phyloP scores from a whole-genome alignment of 768 basidiomycete species.

The Mycena albidolilacea region DNA sequence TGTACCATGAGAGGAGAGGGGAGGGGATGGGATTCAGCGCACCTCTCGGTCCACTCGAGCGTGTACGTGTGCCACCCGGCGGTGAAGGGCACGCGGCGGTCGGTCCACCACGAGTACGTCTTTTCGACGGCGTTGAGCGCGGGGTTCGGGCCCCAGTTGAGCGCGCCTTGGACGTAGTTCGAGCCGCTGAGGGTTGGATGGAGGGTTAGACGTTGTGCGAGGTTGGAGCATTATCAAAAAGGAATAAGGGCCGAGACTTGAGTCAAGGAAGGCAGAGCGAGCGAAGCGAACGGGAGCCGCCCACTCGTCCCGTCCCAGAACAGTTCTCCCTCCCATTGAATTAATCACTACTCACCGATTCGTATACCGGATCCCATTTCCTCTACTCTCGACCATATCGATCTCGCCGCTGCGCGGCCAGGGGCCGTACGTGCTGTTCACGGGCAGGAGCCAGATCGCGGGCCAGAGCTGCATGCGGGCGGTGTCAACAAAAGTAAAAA shows the following conservation, averaged over 20 bases:
- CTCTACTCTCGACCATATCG: constrained; percentile 79
- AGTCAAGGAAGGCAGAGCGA: too few relatives aligned
- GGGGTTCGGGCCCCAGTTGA: constrained; percentile 83
- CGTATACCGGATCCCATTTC: constrained; percentile 72
- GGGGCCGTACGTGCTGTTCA: constrained; percentile 73
- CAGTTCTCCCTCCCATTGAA: too few relatives aligned
- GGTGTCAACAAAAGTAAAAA: too few relatives aligned
- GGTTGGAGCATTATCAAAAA: too few relatives aligned
- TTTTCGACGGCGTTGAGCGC: constrained; percentile 73
- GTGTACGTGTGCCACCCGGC: constrained; percentile 83
- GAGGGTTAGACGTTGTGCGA: not conserved
- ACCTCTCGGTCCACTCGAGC: constrained; percentile 81
- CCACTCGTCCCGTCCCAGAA: too few relatives aligned
- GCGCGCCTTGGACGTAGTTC: constrained; percentile 74
- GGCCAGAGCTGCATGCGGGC: constrained; percentile 71
- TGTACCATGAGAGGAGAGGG: too few relatives aligned
- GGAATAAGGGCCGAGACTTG: too few relatives aligned
- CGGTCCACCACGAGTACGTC: constrained; percentile 85
- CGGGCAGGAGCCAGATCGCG: constrained; percentile 88
- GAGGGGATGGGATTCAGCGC: too few relatives aligned
- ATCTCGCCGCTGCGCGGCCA: constrained; percentile 82
- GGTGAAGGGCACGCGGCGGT: constrained; percentile 76
- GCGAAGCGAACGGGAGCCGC: too few relatives aligned
- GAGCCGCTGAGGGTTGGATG: constrained; percentile 58
- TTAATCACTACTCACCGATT: too few relatives aligned